Percentiles rank a stretch among this genome's conserved stretches.
These are phyloP conservation scores for Citeromyces hawaiiensis DNA, from an alignment of 1,139 yeast genomes.

Conservation along the genomic window DNA sequence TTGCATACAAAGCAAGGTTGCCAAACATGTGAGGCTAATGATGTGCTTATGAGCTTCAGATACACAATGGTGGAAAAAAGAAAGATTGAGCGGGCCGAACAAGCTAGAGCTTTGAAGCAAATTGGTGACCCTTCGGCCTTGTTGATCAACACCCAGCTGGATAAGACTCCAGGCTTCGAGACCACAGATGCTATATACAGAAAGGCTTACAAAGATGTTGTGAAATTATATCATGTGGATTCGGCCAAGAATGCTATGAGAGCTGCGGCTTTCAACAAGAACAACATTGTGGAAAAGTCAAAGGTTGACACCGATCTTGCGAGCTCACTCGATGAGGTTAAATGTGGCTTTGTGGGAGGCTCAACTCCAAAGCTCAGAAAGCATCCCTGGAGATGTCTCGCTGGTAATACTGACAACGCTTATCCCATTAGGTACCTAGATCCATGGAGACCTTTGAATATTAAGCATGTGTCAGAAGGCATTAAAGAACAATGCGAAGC, in stretches of 20 bases:
- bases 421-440: too few species aligned
- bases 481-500: too few species aligned
- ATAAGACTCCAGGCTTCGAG: not conserved
- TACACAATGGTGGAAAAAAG: not conserved
- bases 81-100: not conserved
- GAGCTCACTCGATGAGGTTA: not conserved
- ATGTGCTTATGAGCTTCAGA: not conserved
- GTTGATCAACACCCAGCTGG: not conserved
- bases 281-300: not conserved
- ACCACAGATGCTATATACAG: not conserved
- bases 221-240: not conserved
- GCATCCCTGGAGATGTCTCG: not conserved
- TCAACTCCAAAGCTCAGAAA: not conserved
- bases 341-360: not conserved
- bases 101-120: not conserved
- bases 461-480: too few species aligned
- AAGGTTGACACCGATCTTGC: not conserved
- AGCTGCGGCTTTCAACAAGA: not conserved
- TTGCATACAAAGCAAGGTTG: not conserved
- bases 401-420: not conserved
- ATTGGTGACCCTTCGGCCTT: not conserved
- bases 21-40: not conserved
- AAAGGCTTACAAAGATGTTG: not conserved
- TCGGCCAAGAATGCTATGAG: not conserved
- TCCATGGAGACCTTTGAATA: too few species aligned